Percentiles rank a stretch among this genome's conserved stretches.
These are phyloP conservation scores for Fusarium ambrosium DNA, from an alignment of 2,329 filamentous ascomycete genomes.

Conservation along the genomic window DNA sequence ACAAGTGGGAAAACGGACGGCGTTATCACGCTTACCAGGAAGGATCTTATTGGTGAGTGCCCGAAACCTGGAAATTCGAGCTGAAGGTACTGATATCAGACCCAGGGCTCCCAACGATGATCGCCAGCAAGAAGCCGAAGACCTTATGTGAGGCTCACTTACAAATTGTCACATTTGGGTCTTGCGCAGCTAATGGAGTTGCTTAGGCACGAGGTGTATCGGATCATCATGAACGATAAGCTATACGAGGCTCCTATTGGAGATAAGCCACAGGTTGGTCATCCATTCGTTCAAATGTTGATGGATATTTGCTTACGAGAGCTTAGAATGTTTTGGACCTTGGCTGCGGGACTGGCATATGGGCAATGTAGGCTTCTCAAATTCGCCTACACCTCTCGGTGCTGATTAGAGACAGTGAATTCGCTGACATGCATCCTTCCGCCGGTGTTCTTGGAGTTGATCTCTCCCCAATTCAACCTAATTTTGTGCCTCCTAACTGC, in stretches of 20 bases:
- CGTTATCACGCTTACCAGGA: conserved; percentile 63
- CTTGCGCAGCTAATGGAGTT: rapidly evolving
- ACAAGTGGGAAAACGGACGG: conserved; percentile 61
- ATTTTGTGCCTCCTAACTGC: conserved; percentile 20
- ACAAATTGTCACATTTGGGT: rapidly evolving
- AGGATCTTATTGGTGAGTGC: conserved; percentile 53
- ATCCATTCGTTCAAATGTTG: rapidly evolving
- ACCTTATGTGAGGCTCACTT: conserved; percentile 31
- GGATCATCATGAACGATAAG: conserved; percentile 49
- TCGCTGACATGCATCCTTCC: conserved; percentile 27
- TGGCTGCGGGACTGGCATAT: conserved; percentile 55
- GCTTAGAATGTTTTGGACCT: conserved; percentile 47
- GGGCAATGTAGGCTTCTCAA: conserved; percentile 32
- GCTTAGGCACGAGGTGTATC: conserved; percentile 45
- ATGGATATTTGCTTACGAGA: neutral
- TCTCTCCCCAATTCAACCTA: conserved; percentile 27
- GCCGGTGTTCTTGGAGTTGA: conserved; percentile 27
- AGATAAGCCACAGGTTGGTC: conserved; percentile 43
- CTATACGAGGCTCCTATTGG: conserved; percentile 51
- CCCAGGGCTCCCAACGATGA: conserved; percentile 48
- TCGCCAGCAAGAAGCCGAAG: conserved; percentile 46
- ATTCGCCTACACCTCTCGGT: neutral
- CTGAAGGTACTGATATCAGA: rapidly evolving
- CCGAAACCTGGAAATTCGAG: rapidly evolving
- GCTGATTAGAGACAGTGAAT: conserved; percentile 6